phyloP scores from a whole-genome alignment of 106 monocot species.

The Acanthochlamys bracteata region DNA sequence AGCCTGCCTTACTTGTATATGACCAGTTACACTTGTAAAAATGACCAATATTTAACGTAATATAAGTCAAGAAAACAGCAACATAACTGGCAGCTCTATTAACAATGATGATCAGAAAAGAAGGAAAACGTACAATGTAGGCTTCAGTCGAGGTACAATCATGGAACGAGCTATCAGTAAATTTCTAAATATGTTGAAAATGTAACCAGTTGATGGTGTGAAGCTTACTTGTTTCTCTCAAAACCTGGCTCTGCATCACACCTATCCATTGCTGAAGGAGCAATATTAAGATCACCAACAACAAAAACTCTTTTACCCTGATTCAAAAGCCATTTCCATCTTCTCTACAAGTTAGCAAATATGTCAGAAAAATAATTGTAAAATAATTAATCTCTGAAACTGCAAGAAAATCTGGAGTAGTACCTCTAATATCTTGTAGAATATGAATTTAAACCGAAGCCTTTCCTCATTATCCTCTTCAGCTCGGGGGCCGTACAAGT shows the following conservation, averaged over 20 bases:
- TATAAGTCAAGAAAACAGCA: no score
- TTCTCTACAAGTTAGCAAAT: slow-evolving; percentile 93
- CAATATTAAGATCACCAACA: slow-evolving; percentile 96
- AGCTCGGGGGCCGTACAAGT: slow-evolving; percentile 72
- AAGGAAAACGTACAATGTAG: no score
- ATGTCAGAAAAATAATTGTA: neutral
- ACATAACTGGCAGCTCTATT: no score
- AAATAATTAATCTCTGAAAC: neutral
- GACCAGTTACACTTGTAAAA: no score
- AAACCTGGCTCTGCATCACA: slow-evolving; percentile 84
- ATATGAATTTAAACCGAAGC: slow-evolving; percentile 44
- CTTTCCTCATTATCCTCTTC: slow-evolving; percentile 50
- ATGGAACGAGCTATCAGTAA: no score
- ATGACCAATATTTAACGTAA: no score
- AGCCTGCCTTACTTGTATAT: no score
- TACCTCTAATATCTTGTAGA: slow-evolving; percentile 68
- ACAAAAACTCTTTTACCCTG: slow-evolving; percentile 75
- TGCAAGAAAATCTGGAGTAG: neutral
- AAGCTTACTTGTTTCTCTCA: slow-evolving; percentile 73
- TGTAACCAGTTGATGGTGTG: no score
- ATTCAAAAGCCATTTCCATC: slow-evolving; percentile 70
- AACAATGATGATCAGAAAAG: no score
- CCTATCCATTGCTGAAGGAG: slow-evolving; percentile 79
- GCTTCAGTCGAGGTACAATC: no score
- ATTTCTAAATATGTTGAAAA: no score